Percentiles rank a stretch among this genome's conserved stretches.
Evolutionary conservation across 2,329 filamentous ascomycete genomes (phyloP).

Genomic region (Ciborinia camelliae): DNA sequence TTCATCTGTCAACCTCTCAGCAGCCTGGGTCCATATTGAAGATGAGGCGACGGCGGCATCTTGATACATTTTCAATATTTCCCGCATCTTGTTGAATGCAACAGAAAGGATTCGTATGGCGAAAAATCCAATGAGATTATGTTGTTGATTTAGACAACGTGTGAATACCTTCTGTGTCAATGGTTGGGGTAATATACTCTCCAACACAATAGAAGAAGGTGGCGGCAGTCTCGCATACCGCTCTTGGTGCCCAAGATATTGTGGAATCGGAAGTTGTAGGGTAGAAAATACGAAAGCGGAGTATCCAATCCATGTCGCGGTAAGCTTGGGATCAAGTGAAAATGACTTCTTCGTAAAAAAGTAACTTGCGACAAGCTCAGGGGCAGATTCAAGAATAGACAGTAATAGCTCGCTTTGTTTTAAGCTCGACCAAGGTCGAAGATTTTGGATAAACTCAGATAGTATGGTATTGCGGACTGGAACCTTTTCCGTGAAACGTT

Average conservation of each 20-base stretch:
- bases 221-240: slow-evolving; percentile 67
- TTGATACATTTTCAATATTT: slow-evolving; percentile 42
- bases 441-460: slow-evolving; percentile 70
- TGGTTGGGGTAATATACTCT: slow-evolving; percentile 81
- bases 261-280: slow-evolving; percentile 70
- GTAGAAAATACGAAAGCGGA: slow-evolving; percentile 82
- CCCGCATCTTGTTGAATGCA: slow-evolving; percentile 73
- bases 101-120: slow-evolving; percentile 74
- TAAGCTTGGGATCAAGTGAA: slow-evolving; percentile 85
- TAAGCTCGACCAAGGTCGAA: slow-evolving; percentile 79
- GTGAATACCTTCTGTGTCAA: slow-evolving; percentile 75
- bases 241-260: slow-evolving; percentile 64
- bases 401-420: slow-evolving; percentile 79
- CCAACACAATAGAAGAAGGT: slow-evolving; percentile 72
- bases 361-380: slow-evolving; percentile 85
- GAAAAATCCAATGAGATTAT: slow-evolving; percentile 81
- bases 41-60: slow-evolving; percentile 38
- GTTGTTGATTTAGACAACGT: slow-evolving; percentile 74
- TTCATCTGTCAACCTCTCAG: slow-evolving; percentile 63
- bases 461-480: slow-evolving; percentile 77
- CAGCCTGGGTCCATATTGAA: slow-evolving; percentile 66
- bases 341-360: slow-evolving; percentile 79
- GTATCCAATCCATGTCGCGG: slow-evolving; percentile 92
- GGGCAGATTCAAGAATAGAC: slow-evolving; percentile 73
- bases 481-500: slow-evolving; percentile 62